Conservation (phyloP, 176 grass and related monocot species). For the Tuctoria greenei region DNA sequence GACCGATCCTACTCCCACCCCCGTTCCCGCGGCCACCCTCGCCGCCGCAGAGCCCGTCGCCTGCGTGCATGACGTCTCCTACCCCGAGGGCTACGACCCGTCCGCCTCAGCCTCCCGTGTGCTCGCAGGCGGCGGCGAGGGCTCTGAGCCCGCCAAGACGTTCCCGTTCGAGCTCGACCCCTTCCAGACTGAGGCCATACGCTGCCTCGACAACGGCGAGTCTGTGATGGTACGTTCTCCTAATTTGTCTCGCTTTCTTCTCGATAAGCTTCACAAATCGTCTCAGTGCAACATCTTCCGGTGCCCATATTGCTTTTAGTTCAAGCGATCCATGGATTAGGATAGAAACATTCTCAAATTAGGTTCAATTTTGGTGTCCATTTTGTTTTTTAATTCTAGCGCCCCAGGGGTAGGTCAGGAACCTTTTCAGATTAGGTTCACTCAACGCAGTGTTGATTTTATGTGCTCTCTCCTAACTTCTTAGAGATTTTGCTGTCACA, state of each 20-base stretch:
- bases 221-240: conserved; percentile 46
- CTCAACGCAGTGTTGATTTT: background rate
- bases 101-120: conserved; percentile 26
- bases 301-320: background rate
- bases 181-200: conserved; percentile 82
- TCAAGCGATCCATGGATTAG: background rate
- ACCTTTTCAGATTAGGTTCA: background rate
- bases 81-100: conserved; percentile 60
- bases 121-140: conserved; percentile 8
- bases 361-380: background rate
- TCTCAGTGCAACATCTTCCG: background rate
- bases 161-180: conserved; percentile 89
- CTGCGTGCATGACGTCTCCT: conserved; percentile 96
- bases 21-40: background rate
- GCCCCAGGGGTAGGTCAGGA: background rate
- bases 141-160: conserved; percentile 56
- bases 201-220: conserved; percentile 52
- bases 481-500: background rate
- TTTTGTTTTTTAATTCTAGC: background rate
- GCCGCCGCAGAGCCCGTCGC: conserved; percentile 40
- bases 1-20: background rate
- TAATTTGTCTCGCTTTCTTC: background rate
- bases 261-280: background rate
- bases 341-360: background rate
- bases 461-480: background rate